Percentiles rank a stretch among this genome's conserved stretches.
Conservation (phyloP, 1,284 basidiomycete genomes). For the Butyriboletus appendiculatus region DNA sequence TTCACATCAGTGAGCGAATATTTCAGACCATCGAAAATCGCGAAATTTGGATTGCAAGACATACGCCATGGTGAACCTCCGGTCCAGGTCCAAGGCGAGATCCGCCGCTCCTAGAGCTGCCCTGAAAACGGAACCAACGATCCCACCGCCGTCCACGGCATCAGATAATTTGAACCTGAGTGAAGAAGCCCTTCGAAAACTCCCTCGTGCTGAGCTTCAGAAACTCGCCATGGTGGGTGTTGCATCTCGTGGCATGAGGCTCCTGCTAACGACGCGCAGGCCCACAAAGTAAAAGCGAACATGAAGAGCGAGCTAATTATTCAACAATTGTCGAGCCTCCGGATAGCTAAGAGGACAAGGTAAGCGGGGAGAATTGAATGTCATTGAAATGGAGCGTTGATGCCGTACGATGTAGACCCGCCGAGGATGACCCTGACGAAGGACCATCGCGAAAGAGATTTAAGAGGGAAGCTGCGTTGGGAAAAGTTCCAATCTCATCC, state of each 20-base stretch:
- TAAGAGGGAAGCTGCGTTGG: slow-evolving; percentile 1
- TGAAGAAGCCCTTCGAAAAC: slow-evolving; percentile 24
- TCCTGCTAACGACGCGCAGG: slow-evolving; percentile 14
- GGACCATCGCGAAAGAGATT: slow-evolving; percentile 18
- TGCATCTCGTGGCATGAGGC: neutral
- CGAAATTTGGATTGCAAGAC: neutral
- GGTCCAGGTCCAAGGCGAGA: slow-evolving; percentile 9
- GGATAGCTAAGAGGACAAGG: slow-evolving; percentile 11
- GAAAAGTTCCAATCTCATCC: neutral
- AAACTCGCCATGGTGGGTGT: slow-evolving; percentile 30
- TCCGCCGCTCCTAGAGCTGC: neutral
- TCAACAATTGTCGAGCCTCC: slow-evolving; percentile 14
- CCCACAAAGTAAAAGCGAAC: slow-evolving; percentile 27
- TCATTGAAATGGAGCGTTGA: neutral
- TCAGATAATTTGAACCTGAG: slow-evolving; percentile 1
- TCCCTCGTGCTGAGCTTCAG: slow-evolving; percentile 27
- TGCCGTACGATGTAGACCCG: slow-evolving; percentile 6
- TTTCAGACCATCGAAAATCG: neutral
- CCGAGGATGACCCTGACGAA: slow-evolving; percentile 10
- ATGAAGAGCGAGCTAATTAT: slow-evolving; percentile 31
- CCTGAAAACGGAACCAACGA: neutral
- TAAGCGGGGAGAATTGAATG: neutral
- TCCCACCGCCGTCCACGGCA: neutral
- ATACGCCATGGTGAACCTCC: slow-evolving; percentile 12
- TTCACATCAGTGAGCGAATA: neutral